These are phyloP conservation scores for Candida methanosorbosa DNA, from an alignment of 805 yeast genomes.

Conservation along the genomic window DNA sequence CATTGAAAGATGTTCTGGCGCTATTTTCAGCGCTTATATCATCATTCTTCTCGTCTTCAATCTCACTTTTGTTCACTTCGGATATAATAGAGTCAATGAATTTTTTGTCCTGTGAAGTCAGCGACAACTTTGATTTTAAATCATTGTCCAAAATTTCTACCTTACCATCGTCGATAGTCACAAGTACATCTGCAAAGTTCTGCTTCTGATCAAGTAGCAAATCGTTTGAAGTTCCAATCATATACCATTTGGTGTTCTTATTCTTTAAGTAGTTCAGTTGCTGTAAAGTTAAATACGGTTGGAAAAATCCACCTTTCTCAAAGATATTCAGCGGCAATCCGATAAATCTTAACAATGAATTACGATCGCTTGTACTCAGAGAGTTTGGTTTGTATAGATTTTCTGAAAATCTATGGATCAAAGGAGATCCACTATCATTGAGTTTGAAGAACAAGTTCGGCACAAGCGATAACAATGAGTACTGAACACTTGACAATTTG, in stretches of 20 bases:
- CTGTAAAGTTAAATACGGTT: constrained; percentile 91
- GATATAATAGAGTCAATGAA: constrained; percentile 56
- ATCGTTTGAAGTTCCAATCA: constrained; percentile 85
- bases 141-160: constrained; percentile 39
- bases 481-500: constrained; percentile 71
- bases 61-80: constrained; percentile 35
- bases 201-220: constrained; percentile 58
- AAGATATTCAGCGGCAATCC: constrained; percentile 87
- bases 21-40: constrained; percentile 15
- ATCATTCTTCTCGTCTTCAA: constrained; percentile 1
- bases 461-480: constrained; percentile 72
- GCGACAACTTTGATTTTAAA: constrained; percentile 34
- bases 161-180: constrained; percentile 50
- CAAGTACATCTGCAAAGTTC: constrained; percentile 58
- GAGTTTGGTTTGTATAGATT: constrained; percentile 52
- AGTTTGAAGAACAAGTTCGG: constrained; percentile 72
- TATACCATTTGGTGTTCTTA: constrained; percentile 49
- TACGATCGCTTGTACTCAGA: constrained; percentile 68
- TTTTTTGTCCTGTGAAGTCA: constrained; percentile 57
- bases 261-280: constrained; percentile 68
- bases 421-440: constrained; percentile 74
- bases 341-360: constrained; percentile 66
- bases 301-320: constrained; percentile 79
- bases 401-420: constrained; percentile 41
- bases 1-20: constrained; percentile 23